Conservation (phyloP, 2,329 filamentous ascomycete species). For the Plectosphaerella cucumerina region DNA sequence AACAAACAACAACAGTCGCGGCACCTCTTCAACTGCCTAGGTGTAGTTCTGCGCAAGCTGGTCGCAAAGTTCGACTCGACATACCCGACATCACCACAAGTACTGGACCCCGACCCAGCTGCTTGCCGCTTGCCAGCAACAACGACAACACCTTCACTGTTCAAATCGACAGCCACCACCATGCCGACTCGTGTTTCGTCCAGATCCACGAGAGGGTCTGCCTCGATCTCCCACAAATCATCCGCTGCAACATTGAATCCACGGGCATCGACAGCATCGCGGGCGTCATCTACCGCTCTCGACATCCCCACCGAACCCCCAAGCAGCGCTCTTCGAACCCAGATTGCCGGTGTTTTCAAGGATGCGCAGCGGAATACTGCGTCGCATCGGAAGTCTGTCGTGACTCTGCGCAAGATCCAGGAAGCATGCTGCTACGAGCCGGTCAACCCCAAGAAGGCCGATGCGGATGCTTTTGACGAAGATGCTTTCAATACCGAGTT, state of each 20-base stretch:
- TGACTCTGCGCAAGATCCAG: conserved; percentile 85
- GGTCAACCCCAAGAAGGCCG: conserved; percentile 43
- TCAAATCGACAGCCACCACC: conserved; percentile 2
- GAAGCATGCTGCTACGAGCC: conserved; percentile 74
- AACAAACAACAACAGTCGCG: conserved; percentile 14
- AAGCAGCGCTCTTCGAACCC: conserved; percentile 65
- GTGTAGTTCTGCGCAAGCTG: too few species aligned
- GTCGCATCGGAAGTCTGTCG: conserved; percentile 82
- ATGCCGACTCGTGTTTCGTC: conserved; percentile 49
- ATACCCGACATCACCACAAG: too few species aligned
- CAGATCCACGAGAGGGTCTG: conserved; percentile 41
- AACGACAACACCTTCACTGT: neutral
- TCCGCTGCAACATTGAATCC: conserved; percentile 31
- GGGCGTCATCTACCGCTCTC: conserved; percentile 36
- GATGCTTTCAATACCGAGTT: conserved; percentile 86
- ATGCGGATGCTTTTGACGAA: conserved; percentile 69
- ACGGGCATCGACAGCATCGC: conserved; percentile 42
- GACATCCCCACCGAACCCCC: conserved; percentile 69
- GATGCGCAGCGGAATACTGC: conserved; percentile 88
- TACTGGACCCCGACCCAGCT: too few species aligned
- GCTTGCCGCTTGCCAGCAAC: neutral
- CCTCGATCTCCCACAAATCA: conserved; percentile 33
- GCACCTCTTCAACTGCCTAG: neutral
- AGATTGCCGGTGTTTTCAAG: conserved; percentile 68
- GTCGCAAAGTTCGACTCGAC: too few species aligned